Base-by-base conservation (phyloP, 2,329 filamentous ascomycete genomes). In the Raffaelea albimanens region DNA sequence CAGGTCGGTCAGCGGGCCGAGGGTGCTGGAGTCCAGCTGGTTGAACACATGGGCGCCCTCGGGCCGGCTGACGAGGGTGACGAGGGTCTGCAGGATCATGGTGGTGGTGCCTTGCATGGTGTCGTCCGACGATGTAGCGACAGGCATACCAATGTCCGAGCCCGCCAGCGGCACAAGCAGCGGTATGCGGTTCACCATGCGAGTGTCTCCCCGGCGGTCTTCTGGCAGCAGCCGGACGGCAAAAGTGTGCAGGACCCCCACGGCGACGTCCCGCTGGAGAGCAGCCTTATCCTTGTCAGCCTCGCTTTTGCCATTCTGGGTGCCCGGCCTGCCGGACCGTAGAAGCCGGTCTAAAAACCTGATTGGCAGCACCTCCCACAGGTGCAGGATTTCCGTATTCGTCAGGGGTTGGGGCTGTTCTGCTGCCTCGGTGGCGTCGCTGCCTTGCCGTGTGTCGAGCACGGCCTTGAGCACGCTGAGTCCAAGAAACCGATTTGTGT, bases 401-500 rank as follows among this genome's bases (percentile, higher is more conserved):
- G 31, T 14, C 16, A 23, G 25, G 33, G 18, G 21, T 25, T 11
- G 21, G 14, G n/a, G 33, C 23, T 4, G 20, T 31, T 11, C 40
- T 49, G 22, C 43, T 25, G 36, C 18, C 38, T 45, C n/a, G 46
- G 34, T 16, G 39, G 10, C 39, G 9, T n/a, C 39, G 39, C 22
- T 16, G 20, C 7, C 3, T 22, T 36, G 57, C 77, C n/a, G n/a
- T n/a, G n/a, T 80, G 60, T 85, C 80, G 29, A 86, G 68, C 13
- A 82, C 63, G n/a, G 78, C 76, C 56, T 80, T 83, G 44, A 85
- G 69, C 20, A 85, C 68, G 1, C 80, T 78, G 20, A 86, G 67
- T 8, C 80, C 82, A 36, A 84, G 80, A 54, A 86, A 85, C 56
- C 78, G 73, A 19, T 79, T 77, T 1, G 82, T 85, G 58, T 86